Percentiles rank a stretch among this genome's conserved stretches.
Conservation (phyloP, 176 grass and related monocot species). For the Lolium perenne region DNA sequence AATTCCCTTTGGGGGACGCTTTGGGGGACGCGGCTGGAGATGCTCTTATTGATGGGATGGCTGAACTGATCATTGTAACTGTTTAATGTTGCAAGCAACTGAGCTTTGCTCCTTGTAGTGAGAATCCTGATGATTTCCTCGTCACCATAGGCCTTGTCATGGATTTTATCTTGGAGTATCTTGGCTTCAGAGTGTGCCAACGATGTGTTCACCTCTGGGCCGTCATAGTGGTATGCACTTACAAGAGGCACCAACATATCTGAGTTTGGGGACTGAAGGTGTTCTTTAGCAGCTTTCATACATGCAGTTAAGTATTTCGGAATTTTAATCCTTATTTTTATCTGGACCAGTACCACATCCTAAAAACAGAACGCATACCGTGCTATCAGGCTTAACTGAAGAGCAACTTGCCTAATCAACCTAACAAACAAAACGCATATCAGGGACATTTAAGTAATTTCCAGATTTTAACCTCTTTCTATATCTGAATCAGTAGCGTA, state of each 20-base stretch:
- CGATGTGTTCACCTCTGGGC: conserved; percentile 69
- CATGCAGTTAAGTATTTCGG: too few relatives aligned
- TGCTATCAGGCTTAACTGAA: neutral
- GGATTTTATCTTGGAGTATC: conserved; percentile 75
- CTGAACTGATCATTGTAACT: conserved; percentile 81
- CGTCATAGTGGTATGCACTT: conserved; percentile 80
- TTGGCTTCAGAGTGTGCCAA: conserved; percentile 92
- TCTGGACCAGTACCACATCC: too few relatives aligned
- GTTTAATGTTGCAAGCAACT: conserved; percentile 84
- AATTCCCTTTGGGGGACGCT: too few relatives aligned
- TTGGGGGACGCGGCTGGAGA: too few relatives aligned
- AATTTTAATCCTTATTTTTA: too few relatives aligned
- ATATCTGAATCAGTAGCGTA: too few relatives aligned
- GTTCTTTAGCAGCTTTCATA: too few relatives aligned
- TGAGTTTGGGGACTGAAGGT: neutral
- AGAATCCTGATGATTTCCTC: conserved; percentile 92
- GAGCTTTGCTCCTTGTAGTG: conserved; percentile 90
- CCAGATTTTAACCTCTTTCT: too few relatives aligned
- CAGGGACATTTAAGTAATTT: too few relatives aligned
- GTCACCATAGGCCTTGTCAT: conserved; percentile 74
- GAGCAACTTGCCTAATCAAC: neutral
- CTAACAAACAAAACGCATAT: too few relatives aligned
- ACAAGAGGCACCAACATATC: conserved; percentile 77
- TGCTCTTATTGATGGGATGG: conserved; percentile 77
- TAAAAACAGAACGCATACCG: too few relatives aligned